These are phyloP conservation scores for Sporothrix brasiliensis DNA, from an alignment of 2,329 filamentous ascomycete genomes.

Conservation along the genomic window DNA sequence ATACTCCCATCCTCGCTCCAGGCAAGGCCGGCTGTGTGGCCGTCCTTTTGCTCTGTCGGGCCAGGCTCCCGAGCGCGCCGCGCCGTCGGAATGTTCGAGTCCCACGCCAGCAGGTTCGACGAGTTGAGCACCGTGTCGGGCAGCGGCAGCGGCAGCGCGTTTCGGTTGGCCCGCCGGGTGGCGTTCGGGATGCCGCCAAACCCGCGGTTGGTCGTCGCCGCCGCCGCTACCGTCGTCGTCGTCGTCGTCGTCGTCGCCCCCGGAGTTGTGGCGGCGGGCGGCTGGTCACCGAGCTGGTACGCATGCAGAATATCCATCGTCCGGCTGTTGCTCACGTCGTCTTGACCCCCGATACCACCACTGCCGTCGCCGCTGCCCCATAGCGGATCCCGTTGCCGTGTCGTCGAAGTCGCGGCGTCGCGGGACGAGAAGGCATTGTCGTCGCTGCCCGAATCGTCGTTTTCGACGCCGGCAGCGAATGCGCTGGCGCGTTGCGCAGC, in stretches of 20 bases:
- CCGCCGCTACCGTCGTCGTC: too few relatives aligned
- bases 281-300: conserved; percentile 20
- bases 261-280: neutral
- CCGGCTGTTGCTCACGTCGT: conserved; percentile 13
- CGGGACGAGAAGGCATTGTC: conserved; percentile 9
- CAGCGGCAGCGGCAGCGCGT: neutral
- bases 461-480: conserved; percentile 12
- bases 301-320: conserved; percentile 28
- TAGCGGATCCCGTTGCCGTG: neutral
- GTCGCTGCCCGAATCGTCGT: conserved; percentile 25
- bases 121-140: conserved; percentile 44
- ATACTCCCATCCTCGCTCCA: conserved; percentile 65
- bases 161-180: neutral
- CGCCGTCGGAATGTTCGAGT: conserved; percentile 28
- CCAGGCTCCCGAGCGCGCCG: conserved; percentile 35
- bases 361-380: neutral
- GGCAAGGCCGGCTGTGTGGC: conserved; percentile 62
- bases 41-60: conserved; percentile 61
- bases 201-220: neutral
- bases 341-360: neutral
- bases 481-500: conserved; percentile 18
- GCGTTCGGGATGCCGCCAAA: neutral
- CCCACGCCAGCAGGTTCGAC: conserved; percentile 41
- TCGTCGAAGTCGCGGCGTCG: neutral
- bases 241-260: neutral